A percentile compares a stretch with the other conserved stretches of the same genome.
Conservation (phyloP, 805 yeast genomes). For the Wickerhamomyces ciferrii region DNA sequence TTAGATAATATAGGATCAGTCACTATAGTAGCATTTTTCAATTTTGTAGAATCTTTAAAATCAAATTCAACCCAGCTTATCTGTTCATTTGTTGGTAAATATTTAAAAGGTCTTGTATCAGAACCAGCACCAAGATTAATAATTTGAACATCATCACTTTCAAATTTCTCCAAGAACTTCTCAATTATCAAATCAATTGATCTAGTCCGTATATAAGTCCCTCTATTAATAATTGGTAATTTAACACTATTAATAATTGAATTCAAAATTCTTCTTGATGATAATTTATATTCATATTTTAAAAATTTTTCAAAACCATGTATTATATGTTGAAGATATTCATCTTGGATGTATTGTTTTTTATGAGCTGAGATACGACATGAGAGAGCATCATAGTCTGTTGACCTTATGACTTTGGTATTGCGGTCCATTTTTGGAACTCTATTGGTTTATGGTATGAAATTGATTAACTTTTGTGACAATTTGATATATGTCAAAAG, state of each 20-base stretch:
- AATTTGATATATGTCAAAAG: too few species aligned
- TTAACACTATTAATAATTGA: slow-evolving; percentile 12
- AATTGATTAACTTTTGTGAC: too few species aligned
- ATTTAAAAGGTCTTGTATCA: slow-evolving; percentile 46
- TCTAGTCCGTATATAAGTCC: slow-evolving; percentile 58
- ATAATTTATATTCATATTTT: slow-evolving; percentile 15
- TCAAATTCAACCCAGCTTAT: slow-evolving; percentile 45
- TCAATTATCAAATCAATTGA: slow-evolving; percentile 44
- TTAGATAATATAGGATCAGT: slow-evolving; percentile 7
- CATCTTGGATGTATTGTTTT: slow-evolving; percentile 42
- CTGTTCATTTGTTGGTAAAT: slow-evolving; percentile 24
- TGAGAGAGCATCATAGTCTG: slow-evolving; percentile 70
- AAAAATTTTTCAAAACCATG: slow-evolving; percentile 16
- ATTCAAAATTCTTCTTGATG: slow-evolving; percentile 13
- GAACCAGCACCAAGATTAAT: slow-evolving; percentile 67
- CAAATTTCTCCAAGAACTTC: slow-evolving; percentile 31
- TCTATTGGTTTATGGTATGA: too few species aligned
- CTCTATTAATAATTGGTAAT: slow-evolving; percentile 64
- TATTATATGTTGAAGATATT: slow-evolving; percentile 11
- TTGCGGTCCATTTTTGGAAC: slow-evolving; percentile 11
- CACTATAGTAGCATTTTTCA: slow-evolving; percentile 29
- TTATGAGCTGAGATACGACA: slow-evolving; percentile 51
- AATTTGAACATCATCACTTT: slow-evolving; percentile 36
- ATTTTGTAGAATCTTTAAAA: slow-evolving; percentile 37
- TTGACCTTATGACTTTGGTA: slow-evolving; percentile 22